Percentiles rank a stretch among this genome's conserved stretches.
Evolutionary conservation across 768 basidiomycete species (phyloP).

Genomic region (Cyclocybe cylindracea): DNA sequence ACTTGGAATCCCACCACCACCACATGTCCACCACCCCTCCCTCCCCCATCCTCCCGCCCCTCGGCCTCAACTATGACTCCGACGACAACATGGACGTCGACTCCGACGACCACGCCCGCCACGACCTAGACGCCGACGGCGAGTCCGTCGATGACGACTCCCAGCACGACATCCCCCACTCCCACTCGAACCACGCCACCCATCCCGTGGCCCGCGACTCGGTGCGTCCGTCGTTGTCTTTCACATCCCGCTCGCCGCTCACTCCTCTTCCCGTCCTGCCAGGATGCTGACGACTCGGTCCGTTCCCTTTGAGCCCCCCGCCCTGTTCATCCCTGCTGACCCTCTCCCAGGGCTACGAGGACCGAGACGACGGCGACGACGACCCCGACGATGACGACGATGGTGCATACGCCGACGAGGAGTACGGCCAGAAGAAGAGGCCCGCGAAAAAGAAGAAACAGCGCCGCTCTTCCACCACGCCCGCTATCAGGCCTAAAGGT

Average conservation of each 20-base stretch:
- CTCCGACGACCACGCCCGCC: slow-evolving; percentile 55
- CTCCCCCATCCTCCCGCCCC: slow-evolving; percentile 37
- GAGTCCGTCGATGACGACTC: slow-evolving; percentile 62
- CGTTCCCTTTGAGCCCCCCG: slow-evolving; percentile 16
- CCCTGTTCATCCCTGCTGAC: slow-evolving; percentile 13
- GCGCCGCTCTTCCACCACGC: slow-evolving; percentile 40
- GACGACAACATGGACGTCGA: slow-evolving; percentile 74
- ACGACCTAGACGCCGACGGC: slow-evolving; percentile 64
- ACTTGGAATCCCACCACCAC: slow-evolving; percentile 37
- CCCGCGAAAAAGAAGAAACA: slow-evolving; percentile 66
- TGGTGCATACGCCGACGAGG: slow-evolving; percentile 77
- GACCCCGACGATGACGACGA: slow-evolving; percentile 63
- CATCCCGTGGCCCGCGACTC: slow-evolving; percentile 33
- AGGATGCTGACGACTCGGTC: slow-evolving; percentile 61
- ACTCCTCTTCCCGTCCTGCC: slow-evolving; percentile 15
- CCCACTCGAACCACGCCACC: slow-evolving; percentile 28
- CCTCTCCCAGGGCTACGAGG: slow-evolving; percentile 44
- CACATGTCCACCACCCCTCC: slow-evolving; percentile 32
- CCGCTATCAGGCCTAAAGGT: slow-evolving; percentile 62
- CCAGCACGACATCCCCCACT: slow-evolving; percentile 31
- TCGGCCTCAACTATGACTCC: slow-evolving; percentile 61
- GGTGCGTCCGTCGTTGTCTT: slow-evolving; percentile 31
- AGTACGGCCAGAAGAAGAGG: slow-evolving; percentile 68
- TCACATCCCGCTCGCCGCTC: slow-evolving; percentile 6
- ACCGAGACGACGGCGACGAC: slow-evolving; percentile 64